Conservation (phyloP, 78 protist species). For the Bigelowiella natans region DNA sequence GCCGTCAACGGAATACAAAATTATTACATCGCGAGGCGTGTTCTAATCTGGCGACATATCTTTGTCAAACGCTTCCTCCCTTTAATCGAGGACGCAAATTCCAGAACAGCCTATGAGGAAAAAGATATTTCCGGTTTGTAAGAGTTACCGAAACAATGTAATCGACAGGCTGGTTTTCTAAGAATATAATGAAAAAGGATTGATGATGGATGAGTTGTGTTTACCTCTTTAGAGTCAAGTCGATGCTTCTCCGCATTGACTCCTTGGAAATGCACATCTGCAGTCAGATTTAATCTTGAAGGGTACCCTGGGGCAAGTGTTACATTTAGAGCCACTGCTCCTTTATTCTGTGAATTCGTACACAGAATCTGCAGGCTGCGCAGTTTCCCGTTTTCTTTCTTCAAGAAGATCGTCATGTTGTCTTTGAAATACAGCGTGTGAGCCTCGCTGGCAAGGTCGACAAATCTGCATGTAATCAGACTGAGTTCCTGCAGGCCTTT, state of each 20-base stretch:
- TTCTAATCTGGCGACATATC: too few relatives aligned
- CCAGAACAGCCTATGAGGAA: too few relatives aligned
- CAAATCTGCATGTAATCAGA: neutral
- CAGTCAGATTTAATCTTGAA: neutral
- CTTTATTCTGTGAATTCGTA: neutral
- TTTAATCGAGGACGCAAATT: too few relatives aligned
- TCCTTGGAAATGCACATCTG: neutral
- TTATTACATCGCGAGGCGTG: too few relatives aligned
- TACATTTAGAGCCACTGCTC: neutral
- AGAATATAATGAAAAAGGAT: too few relatives aligned
- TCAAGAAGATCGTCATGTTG: neutral
- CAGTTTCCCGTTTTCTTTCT: neutral
- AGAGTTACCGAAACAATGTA: too few relatives aligned
- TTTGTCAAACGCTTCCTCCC: too few relatives aligned
- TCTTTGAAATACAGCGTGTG: neutral
- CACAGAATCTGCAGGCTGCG: neutral
- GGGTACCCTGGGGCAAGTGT: neutral
- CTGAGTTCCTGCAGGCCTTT: neutral
- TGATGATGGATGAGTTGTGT: too few relatives aligned
- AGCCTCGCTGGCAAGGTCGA: neutral
- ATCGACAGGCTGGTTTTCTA: too few relatives aligned
- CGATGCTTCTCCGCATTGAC: neutral
- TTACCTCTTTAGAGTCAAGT: neutral
- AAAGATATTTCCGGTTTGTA: too few relatives aligned
- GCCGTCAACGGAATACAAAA: too few relatives aligned